Evolutionary conservation across 345 rosid species (phyloP).

Genomic region (Anastatica hierochuntica): DNA sequence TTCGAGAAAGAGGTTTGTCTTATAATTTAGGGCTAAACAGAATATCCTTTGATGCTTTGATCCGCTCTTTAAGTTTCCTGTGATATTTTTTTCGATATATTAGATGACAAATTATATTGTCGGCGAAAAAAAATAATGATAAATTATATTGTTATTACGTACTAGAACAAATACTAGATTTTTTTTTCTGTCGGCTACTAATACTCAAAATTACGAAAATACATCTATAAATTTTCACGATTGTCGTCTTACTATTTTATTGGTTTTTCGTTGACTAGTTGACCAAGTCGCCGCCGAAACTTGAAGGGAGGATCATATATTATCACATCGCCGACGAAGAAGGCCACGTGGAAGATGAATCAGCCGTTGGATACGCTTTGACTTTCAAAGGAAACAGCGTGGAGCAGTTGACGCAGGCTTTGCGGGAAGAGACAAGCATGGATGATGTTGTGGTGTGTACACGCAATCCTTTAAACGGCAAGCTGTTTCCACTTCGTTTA

Average conservation of each 20-base stretch:
- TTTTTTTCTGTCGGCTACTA: too few species aligned
- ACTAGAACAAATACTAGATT: too few species aligned
- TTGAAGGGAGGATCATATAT: constrained; percentile 72
- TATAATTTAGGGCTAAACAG: neutral
- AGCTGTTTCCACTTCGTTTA: neutral
- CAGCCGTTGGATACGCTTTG: neutral
- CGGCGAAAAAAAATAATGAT: too few species aligned
- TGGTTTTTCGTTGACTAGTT: constrained; percentile 38
- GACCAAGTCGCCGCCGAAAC: constrained; percentile 61
- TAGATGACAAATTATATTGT: too few species aligned
- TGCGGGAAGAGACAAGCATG: neutral
- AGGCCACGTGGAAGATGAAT: neutral
- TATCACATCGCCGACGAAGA: constrained; percentile 48
- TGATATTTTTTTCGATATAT: too few species aligned
- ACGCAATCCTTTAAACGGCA: neutral
- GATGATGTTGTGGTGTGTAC: neutral
- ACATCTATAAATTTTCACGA: too few species aligned
- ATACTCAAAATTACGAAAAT: too few species aligned
- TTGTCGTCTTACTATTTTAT: too few species aligned
- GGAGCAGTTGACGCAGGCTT: neutral
- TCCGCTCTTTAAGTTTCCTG: too few species aligned
- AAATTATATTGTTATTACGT: too few species aligned
- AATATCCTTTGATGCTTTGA: too few species aligned
- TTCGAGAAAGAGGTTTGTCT: constrained; percentile 38
- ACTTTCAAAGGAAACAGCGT: too few species aligned